Evolutionary conservation across 768 basidiomycete genomes (phyloP), one percentile per base, ranked within the genome.

Genomic region (Boletus eberwhitei): DNA sequence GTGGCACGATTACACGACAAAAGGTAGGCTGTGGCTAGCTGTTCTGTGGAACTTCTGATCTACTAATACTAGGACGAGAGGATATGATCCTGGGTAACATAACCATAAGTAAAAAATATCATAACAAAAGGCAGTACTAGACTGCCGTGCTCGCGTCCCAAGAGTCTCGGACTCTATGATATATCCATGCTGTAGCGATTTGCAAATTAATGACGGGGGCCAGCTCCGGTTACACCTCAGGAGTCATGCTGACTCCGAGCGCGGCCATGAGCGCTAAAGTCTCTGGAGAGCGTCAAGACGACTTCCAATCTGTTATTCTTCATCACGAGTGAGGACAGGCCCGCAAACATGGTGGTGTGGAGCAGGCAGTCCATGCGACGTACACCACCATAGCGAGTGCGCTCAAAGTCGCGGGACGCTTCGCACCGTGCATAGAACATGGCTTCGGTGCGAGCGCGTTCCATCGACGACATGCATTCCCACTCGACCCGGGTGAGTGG

Each of bases 281-380:
- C 64, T 41, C 77, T 71, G 40, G 70, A 73, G 17, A 85, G 65
- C 44, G 80, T 77, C 64, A 85, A 54, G 41, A 84, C 69, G 29
- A 62, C 64, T 4, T 65, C 75, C 65, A 76, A 79, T 7, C 73
- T 72, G 43, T 66, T 64, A 5, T 75, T 73, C 39, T 63, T 62
- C 26, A 71, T 70, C 29, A 69, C 59, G 32, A 73, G 74, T 17
- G 73, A 61, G 9, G 79, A 74, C 48, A 85, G 65, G n/a, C 83
- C 83, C 8, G 74, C 80, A 52, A 84, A 85, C 46, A 71, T 51
- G 14, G 75, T 78, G 47, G 79, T 79, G 47, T 70, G 67, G 36
- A 80, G 71, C 26, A 85, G 56, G 59, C 73, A 80, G 52, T 85
- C 84, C 26, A 76, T 68, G 31, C 81, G 73, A 59, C 76, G 64